Base-by-base conservation (phyloP, 2,329 filamentous ascomycete species). In the Paraconiothyrium sp. region DNA sequence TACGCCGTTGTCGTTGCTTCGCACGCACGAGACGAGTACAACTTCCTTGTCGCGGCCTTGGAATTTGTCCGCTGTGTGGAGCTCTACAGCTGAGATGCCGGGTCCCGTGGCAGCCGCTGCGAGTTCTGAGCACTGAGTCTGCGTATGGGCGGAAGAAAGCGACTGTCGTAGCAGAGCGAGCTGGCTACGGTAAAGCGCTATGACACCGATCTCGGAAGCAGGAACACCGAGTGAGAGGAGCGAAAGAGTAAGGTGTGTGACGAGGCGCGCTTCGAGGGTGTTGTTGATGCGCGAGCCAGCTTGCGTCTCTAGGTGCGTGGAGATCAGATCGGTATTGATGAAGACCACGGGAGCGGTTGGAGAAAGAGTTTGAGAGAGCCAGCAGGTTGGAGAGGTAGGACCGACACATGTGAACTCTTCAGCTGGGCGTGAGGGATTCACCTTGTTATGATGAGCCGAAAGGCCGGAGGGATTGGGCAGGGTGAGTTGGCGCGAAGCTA, bases 31-130 rank as follows among this genome's bases (percentile, higher is more conserved):
- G 9, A 99, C 85, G 14, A 99, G 88, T 0, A 98, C 87, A 2
- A 97, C 90, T 73, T 97, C 93, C 76, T 99, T 99, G 80, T 99
- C 95, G 10, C 95, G 88, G 7, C 95, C 95, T 77, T 99, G 95
- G 78, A 97, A 99, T 48, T 94, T 93, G 79, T 99, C 95, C 3
- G 95, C 94, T 0, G 95, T 98, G 79, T 99, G 93, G 86, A 98
- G 93, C 79, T 99, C 95, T 1, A 99, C 89, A n/a, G 64, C 70
- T 7, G 72, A 64, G 10, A 62, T 61, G 1, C 61, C 62, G 20
- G 67, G 59, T n/a, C 65, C 60, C 16, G 52, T 62, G 0, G 49
- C 57, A 24, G 68, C 59, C 3, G 70, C 67, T 2, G 67, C 67
- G 46, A 69, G 69, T 37, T 87, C 86, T 0, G 83, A 80, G 0